Conservation (phyloP, 1,139 yeast genomes). For the Blastobotrys raffinosifermentans region DNA sequence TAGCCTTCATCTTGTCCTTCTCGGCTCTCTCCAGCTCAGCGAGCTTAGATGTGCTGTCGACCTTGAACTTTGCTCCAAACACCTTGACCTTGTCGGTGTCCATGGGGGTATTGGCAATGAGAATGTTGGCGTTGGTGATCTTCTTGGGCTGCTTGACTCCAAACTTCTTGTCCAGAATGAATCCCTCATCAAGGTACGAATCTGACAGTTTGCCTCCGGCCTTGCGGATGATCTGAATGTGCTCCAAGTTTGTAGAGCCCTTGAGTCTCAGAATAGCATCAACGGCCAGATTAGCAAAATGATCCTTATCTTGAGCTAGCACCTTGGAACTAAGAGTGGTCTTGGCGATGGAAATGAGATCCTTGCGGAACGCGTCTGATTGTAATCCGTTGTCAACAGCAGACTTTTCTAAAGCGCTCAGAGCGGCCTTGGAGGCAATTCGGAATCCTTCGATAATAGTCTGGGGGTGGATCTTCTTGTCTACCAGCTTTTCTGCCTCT, state of each 20-base stretch:
- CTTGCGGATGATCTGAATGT: slow-evolving; percentile 88
- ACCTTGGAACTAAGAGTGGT: slow-evolving; percentile 93
- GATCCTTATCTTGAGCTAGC: slow-evolving; percentile 87
- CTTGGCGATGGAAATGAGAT: slow-evolving; percentile 79
- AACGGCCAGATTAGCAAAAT: slow-evolving; percentile 85
- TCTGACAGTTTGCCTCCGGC: slow-evolving; percentile 90
- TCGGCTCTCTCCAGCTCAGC: slow-evolving; percentile 97
- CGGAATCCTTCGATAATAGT: slow-evolving; percentile 95
- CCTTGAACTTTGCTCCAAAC: slow-evolving; percentile 96
- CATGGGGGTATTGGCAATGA: slow-evolving; percentile 94
- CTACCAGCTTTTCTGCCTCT: slow-evolving; percentile 92
- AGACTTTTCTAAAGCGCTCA: slow-evolving; percentile 66
- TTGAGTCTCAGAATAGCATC: slow-evolving; percentile 88
- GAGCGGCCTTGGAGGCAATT: slow-evolving; percentile 78
- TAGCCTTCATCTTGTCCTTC: slow-evolving; percentile 83
- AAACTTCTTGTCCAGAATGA: slow-evolving; percentile 82
- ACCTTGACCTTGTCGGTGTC: slow-evolving; percentile 96
- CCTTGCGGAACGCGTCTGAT: slow-evolving; percentile 61
- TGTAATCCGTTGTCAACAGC: slow-evolving; percentile 72
- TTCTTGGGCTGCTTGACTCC: slow-evolving; percentile 93
- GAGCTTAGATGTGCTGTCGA: slow-evolving; percentile 87
- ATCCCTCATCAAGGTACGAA: slow-evolving; percentile 93
- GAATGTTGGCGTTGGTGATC: slow-evolving; percentile 74
- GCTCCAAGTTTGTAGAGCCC: slow-evolving; percentile 91
- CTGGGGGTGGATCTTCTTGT: slow-evolving; percentile 94